Conservation (phyloP, 164 flowering plant genomes). For the Tetrastigma voinierianum region DNA sequence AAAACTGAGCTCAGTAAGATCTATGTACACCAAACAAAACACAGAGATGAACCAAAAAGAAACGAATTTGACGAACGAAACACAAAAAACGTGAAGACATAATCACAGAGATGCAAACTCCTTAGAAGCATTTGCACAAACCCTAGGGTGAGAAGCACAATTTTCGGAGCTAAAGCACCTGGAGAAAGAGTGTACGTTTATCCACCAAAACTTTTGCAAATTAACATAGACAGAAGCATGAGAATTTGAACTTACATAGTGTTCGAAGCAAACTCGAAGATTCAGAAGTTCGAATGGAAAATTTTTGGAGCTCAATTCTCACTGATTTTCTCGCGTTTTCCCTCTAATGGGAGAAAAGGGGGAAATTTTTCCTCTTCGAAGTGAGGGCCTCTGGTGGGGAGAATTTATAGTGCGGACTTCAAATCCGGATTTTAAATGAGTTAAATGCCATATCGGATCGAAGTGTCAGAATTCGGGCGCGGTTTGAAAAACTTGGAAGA, state of each 20-base stretch:
- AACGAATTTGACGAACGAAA: neutral
- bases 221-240: too few relatives aligned
- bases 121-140: neutral
- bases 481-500: neutral
- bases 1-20: neutral
- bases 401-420: conserved; percentile 8
- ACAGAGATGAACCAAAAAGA: neutral
- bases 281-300: too few relatives aligned
- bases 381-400: neutral
- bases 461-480: neutral
- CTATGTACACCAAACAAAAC: neutral
- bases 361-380: neutral
- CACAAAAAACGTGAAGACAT: neutral
- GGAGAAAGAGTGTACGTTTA: too few relatives aligned
- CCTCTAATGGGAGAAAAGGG: too few relatives aligned
- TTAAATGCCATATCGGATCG: conserved; percentile 4
- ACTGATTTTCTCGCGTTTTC: neutral
- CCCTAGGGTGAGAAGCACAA: too few relatives aligned
- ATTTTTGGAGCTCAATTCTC: neutral
- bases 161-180: too few relatives aligned
- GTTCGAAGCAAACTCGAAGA: too few relatives aligned
- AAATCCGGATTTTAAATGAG: conserved; percentile 14
- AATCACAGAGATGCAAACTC: neutral
- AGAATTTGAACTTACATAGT: too few relatives aligned
- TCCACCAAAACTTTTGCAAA: too few relatives aligned